Evolutionary conservation across 805 yeast genomes (phyloP).

Genomic region (Priceomyces castillae): DNA sequence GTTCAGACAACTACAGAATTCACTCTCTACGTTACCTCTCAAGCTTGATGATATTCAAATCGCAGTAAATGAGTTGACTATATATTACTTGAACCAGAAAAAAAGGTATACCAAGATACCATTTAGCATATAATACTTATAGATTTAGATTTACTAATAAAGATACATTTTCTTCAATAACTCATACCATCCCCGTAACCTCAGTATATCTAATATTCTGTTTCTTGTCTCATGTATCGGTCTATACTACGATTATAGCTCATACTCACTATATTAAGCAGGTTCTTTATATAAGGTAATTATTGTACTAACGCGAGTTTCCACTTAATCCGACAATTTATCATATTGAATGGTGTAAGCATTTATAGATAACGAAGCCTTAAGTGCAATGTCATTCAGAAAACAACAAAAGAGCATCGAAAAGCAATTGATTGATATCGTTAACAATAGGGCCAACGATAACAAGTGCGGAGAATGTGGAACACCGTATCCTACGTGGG

Average conservation of each 20-base stretch:
- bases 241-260: no score
- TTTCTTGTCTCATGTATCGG: no score
- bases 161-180: no score
- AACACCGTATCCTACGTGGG: conserved; percentile 62
- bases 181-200: no score
- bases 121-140: conserved; percentile 3
- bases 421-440: conserved; percentile 53
- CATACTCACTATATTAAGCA: neutral
- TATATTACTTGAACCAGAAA: conserved; percentile 5
- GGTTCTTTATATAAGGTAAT: neutral
- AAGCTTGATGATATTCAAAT: conserved; percentile 5
- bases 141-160: no score
- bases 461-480: conserved; percentile 83
- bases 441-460: conserved; percentile 56
- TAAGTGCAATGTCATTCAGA: conserved; percentile 20
- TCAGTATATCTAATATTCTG: no score
- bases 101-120: conserved; percentile 7
- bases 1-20: neutral
- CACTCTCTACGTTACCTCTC: conserved; percentile 5
- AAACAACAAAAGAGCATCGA: conserved; percentile 45
- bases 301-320: neutral
- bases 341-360: neutral
- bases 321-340: neutral
- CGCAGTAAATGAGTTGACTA: conserved; percentile 4
- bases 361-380: neutral